phyloP scores from a whole-genome alignment of 108 stramenopile species.

The Skeletonema menzelii region DNA sequence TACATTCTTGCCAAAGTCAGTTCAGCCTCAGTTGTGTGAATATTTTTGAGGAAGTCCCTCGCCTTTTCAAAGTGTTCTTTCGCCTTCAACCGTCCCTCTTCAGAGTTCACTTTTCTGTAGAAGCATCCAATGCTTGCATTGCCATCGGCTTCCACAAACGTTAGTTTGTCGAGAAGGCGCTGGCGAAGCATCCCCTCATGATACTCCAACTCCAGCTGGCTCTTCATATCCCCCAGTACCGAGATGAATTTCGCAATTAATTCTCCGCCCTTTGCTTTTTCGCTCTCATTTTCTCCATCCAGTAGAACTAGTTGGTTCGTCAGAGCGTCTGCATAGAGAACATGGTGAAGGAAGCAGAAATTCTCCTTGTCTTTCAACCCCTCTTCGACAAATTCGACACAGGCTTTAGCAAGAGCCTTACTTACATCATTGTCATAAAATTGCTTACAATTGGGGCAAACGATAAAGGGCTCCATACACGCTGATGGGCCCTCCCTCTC shows the following conservation, averaged over 20 bases:
- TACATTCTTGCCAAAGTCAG: not conserved
- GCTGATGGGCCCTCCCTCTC: not conserved
- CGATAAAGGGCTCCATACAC: not conserved
- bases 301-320: not conserved
- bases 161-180: not conserved
- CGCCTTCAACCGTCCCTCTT: not conserved
- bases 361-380: not conserved
- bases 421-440: not conserved
- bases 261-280: not conserved
- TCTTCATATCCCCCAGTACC: not conserved
- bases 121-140: not conserved
- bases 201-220: not conserved
- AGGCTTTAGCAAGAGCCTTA: not conserved
- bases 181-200: too few relatives aligned
- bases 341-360: not conserved
- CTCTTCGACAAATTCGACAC: not conserved
- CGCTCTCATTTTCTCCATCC: not conserved
- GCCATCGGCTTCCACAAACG: not conserved
- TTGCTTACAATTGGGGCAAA: not conserved
- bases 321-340: not conserved
- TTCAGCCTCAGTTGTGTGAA: not conserved
- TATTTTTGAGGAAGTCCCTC: not conserved
- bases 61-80: conserved; percentile 3
- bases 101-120: not conserved
- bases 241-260: not conserved